These are phyloP conservation scores for Mortierella sp. DNA, from an alignment of 371 early-diverging fungal species.

Conservation along the genomic window DNA sequence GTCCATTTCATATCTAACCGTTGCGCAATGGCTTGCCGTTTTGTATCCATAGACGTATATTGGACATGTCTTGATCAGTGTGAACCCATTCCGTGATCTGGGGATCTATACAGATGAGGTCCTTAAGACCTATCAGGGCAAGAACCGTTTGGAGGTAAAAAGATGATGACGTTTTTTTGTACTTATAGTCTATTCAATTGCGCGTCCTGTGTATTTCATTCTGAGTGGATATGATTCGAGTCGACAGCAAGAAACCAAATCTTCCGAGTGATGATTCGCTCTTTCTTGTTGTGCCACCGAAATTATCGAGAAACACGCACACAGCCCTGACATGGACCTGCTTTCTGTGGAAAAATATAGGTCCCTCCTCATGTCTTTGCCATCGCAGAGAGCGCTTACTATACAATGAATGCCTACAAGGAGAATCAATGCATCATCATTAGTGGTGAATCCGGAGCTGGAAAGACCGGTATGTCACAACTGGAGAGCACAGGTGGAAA, in stretches of 20 bases:
- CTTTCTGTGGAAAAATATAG: conserved; percentile 42
- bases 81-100: conserved; percentile 88
- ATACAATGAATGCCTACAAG: conserved; percentile 96
- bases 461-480: conserved; percentile 84
- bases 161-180: conserved; percentile 9
- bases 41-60: conserved; percentile 78
- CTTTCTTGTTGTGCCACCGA: background rate
- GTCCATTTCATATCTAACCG: too few relatives aligned
- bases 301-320: conserved; percentile 2
- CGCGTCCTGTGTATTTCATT: background rate
- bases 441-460: conserved; percentile 91
- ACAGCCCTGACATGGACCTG: background rate
- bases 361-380: conserved; percentile 91
- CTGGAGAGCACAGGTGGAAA: too few relatives aligned
- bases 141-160: conserved; percentile 86
- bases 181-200: background rate
- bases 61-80: conserved; percentile 89
- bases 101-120: conserved; percentile 85
- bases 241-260: background rate
- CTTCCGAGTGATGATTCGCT: background rate
- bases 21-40: background rate
- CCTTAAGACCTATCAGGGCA: conserved; percentile 79
- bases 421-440: conserved; percentile 99
- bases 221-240: background rate
- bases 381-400: conserved; percentile 87